phyloP scores from a whole-genome alignment of 768 basidiomycete genomes.

The Suillus lakei region DNA sequence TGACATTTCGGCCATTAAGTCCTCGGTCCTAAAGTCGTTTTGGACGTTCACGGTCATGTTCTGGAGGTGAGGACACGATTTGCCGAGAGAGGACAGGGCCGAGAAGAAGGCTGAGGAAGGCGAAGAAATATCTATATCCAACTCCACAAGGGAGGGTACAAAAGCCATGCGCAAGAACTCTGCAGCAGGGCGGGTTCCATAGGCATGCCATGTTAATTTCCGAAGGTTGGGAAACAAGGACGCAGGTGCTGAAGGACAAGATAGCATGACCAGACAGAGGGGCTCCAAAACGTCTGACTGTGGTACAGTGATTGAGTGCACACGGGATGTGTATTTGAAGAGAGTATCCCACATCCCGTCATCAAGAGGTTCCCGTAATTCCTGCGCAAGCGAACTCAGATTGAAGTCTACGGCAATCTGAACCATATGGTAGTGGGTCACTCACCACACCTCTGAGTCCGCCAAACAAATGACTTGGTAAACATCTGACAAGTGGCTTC shows the following conservation, averaged over 20 bases:
- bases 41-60: background rate
- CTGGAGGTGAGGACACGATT: background rate
- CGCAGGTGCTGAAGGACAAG: slow-evolving; percentile 16
- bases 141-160: slow-evolving; percentile 19
- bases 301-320: slow-evolving; percentile 6
- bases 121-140: background rate
- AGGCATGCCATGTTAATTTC: slow-evolving; percentile 26
- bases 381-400: background rate
- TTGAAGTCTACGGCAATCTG: no score
- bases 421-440: no score
- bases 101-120: background rate
- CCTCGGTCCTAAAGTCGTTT: fast-evolving
- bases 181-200: slow-evolving; percentile 22
- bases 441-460: background rate
- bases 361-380: background rate
- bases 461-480: background rate
- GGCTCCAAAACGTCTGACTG: background rate
- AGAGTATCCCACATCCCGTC: background rate
- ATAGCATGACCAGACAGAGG: slow-evolving; percentile 15
- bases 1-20: background rate
- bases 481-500: background rate
- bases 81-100: background rate
- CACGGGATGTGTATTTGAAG: background rate
- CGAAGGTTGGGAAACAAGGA: slow-evolving; percentile 27
- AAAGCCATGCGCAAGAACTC: slow-evolving; percentile 29